Evolutionary conservation across 306 rosid species (phyloP), one percentile per base, ranked within the genome.

Genomic region (Benincasa hispida): DNA sequence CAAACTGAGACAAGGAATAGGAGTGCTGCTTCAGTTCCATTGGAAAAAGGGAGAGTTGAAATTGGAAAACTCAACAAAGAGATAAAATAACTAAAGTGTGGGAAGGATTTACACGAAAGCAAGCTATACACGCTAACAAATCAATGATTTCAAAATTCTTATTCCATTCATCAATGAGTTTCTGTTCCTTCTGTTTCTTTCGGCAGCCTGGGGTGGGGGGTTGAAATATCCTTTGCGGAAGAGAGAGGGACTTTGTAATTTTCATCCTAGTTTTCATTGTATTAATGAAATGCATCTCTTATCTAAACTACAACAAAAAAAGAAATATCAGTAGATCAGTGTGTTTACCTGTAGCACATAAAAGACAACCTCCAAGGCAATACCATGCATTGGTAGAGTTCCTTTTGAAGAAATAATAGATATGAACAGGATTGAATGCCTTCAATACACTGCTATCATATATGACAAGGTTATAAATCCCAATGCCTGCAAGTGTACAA

Each of bases 321-420:
- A 41, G 32, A 39, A 41, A 76, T 32, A 30, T 59, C 60, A 47
- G n/a, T 22, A 65, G 63, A 77, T 50, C 57, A 65, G 70, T 63
- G 60, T 61, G 68, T 72, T 87, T 86, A 94, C 98, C 98, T 74
- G 98, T 94, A 76, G 97, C 98, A 83, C 97, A 91, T 75, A 91
- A 90, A 79, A 94, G 89, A 86, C 98, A 94, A 41, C 98, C 98
- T 81, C 96, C 98, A 73, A 94, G 97, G 86, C 95, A 77, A 82
- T 89, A 94, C 96, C 97, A 94, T 22, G 97, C 97, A 81, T 90
- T 94, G 70, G 87, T 89, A 69, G 98, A 89, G 89, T 94, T 88
- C 90, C 98, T 90, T 88, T 94, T 68, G 85, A 94, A 94, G 85
- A 91, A 91, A 84, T 90, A 91, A 77, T 90, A 91, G 17, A 94